Evolutionary conservation across 2,329 filamentous ascomycete species (phyloP), one percentile per base, ranked within the genome.

Genomic region (Fusarium falciforme): DNA sequence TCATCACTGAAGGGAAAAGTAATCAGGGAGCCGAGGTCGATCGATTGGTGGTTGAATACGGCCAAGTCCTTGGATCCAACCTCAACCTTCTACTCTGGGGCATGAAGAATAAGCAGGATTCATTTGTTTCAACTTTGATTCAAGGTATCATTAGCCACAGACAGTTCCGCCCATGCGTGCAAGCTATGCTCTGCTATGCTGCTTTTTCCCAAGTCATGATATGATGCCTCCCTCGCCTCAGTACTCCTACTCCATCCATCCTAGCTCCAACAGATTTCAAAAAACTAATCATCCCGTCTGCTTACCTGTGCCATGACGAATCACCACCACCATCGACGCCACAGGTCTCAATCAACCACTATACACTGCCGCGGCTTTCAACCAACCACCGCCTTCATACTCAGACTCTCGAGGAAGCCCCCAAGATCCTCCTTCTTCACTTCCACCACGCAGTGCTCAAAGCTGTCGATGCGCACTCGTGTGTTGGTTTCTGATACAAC

Each of bases 391-490:
- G 92, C 92, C 88, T 97, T 97, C 89, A 95, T 92, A 83, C 95
- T 98, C 80, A 99, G 83, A 65, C 93, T 92, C 85, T 99, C 96
- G 75, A 99, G 86, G 82, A 99, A 99, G 0, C 93, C 94, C 17
- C 91, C 91, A 31, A 99, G 85, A 83, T 98, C 96, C 80, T 98
- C 96, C 85, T 98, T 98, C 84, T 92, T 92, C n/a, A 99, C 96
- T 82, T 99, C 96, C 55, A 98, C 95, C 9, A 98, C 96, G 79
- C 94, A 97, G 82, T 98, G 94, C 83, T 99, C 96, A 79, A 99
- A 99, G 82, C 94, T 97, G 83, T 99, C 96, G 80, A 98, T 97
- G 69, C 95, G 88, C 22, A 98, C 95, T 17, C 95, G 86, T 1
- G 96, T 94, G 68, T 92, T 96, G 17, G 96, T 98, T 86, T 98